Evolutionary conservation across 2,329 filamentous ascomycete genomes (phyloP).

Genomic region (Venturia asperata): DNA sequence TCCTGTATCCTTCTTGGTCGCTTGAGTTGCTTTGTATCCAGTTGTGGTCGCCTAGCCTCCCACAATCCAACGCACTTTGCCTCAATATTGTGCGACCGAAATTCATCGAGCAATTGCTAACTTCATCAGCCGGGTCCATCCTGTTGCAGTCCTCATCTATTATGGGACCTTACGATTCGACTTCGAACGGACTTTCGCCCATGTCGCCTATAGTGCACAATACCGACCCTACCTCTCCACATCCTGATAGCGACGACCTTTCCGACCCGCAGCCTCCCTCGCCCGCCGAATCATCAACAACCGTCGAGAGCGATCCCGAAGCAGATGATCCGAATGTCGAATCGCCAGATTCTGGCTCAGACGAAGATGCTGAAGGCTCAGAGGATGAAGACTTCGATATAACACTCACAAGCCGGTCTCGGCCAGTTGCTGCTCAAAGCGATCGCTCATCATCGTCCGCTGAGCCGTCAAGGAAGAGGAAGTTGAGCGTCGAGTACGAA

Average conservation of each 20-base stretch:
- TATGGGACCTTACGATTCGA: conserved; percentile 55
- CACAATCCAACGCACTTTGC: conserved; percentile 32
- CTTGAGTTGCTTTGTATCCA: conserved; percentile 31
- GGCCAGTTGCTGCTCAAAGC: conserved; percentile 32
- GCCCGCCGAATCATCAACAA: conserved; percentile 27
- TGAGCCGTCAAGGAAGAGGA: conserved; percentile 52
- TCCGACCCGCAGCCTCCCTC: conserved; percentile 50
- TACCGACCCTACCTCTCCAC: conserved; percentile 42
- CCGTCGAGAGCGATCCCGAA: conserved; percentile 35
- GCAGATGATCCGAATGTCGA: conserved; percentile 31
- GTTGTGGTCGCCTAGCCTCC: conserved; percentile 38
- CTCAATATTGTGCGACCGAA: conserved; percentile 28
- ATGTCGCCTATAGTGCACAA: conserved; percentile 41
- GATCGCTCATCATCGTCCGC: conserved; percentile 18
- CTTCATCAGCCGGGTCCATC: conserved; percentile 54
- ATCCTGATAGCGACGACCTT: conserved; percentile 71
- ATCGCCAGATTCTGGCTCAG: conserved; percentile 42
- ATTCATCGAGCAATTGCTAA: conserved; percentile 31
- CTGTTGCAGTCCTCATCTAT: conserved; percentile 54
- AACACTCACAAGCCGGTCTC: conserved; percentile 66
- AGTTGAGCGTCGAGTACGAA: conserved; percentile 56
- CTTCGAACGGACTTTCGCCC: conserved; percentile 60
- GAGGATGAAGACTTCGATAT: conserved; percentile 68
- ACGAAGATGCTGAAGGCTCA: conserved; percentile 44
- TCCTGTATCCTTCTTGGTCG: conserved; percentile 25